Percentiles rank a stretch among this genome's conserved stretches.
These are phyloP conservation scores for Phytophthora ohioensis DNA, from an alignment of 352 stramenopile genomes.

Conservation along the genomic window DNA sequence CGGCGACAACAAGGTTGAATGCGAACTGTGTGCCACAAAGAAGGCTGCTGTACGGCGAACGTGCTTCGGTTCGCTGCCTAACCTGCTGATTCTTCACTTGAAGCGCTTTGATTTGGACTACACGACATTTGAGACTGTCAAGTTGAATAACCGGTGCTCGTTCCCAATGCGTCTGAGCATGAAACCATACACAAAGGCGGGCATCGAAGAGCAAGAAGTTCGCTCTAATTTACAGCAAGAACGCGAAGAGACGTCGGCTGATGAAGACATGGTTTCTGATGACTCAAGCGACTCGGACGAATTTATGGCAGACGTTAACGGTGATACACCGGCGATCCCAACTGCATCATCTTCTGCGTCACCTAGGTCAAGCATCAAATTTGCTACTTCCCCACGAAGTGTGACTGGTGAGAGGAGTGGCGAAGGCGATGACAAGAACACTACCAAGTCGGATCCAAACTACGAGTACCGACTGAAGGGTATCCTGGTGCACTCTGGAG, in stretches of 20 bases:
- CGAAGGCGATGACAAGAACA: slow-evolving; percentile 31
- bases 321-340: slow-evolving; percentile 33
- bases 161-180: slow-evolving; percentile 99
- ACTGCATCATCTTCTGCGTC: slow-evolving; percentile 28
- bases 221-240: slow-evolving; percentile 47
- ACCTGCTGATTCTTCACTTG: slow-evolving; percentile 98
- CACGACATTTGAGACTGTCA: slow-evolving; percentile 99
- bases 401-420: slow-evolving; percentile 20
- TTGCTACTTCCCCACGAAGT: slow-evolving; percentile 29
- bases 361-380: slow-evolving; percentile 38
- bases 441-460: slow-evolving; percentile 78
- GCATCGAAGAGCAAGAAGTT: slow-evolving; percentile 94
- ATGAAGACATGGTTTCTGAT: slow-evolving; percentile 67
- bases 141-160: slow-evolving; percentile 98
- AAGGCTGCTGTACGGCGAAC: slow-evolving; percentile 97
- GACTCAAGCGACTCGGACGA: slow-evolving; percentile 64
- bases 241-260: slow-evolving; percentile 47
- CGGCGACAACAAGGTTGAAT: slow-evolving; percentile 99
- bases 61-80: slow-evolving; percentile 95
- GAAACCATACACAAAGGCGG: slow-evolving; percentile 98
- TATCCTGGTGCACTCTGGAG: slow-evolving; percentile 98
- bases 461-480: slow-evolving; percentile 98
- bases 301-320: slow-evolving; percentile 67
- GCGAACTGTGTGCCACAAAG: slow-evolving; percentile 97
- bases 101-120: slow-evolving; percentile 99